Evolutionary conservation across 805 yeast species (phyloP), one percentile per base, ranked within the genome.

Genomic region (Cyberlindnera xylosilytica): DNA sequence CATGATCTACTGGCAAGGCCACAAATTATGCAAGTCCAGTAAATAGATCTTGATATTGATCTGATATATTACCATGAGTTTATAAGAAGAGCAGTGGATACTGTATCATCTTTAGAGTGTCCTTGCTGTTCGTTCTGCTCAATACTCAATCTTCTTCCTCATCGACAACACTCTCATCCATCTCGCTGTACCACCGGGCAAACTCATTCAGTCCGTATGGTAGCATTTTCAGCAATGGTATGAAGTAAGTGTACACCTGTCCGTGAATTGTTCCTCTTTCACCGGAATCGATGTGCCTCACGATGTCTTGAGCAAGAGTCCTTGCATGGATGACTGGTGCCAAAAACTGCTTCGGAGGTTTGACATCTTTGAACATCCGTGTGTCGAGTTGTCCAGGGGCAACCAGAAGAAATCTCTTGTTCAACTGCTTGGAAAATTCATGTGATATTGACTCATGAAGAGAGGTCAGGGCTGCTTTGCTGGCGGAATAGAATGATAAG

Each of bases 321-420:
- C 50, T 54, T 0, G 84, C 81, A 11, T 79, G 78, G 15, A 87
- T 62, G 33, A 85, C 79, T 0, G 97, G 97, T 0, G 97, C 97
- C 28, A 88, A 63, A 30, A 81, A 62, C 18, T 76, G 69, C 28
- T 81, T 77, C 1, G 97, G 96, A 1, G 96, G 85, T 26, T 64
- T 53, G 22, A 90, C 83, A 12, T 84, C 84, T n/a, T 65, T 63
- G 56, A 90, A 90, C 87, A 90, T 73, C 3, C 61, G 56, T 0
- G 97, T 87, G 42, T 76, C 75, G 46, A 90, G 57, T 58, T 90
- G 97, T 0, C 97, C 97, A 0, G 96, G 93, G 41, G 87, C 74
- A 0, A 88, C 77, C 18, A 90, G 65, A 39, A 90, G 64, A 1
- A 93, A 83, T 51, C 85, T 76, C 27, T 87, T 76, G 8, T 86